Conservation (phyloP, 768 basidiomycete species). For the Boletus rubroflammeus region DNA sequence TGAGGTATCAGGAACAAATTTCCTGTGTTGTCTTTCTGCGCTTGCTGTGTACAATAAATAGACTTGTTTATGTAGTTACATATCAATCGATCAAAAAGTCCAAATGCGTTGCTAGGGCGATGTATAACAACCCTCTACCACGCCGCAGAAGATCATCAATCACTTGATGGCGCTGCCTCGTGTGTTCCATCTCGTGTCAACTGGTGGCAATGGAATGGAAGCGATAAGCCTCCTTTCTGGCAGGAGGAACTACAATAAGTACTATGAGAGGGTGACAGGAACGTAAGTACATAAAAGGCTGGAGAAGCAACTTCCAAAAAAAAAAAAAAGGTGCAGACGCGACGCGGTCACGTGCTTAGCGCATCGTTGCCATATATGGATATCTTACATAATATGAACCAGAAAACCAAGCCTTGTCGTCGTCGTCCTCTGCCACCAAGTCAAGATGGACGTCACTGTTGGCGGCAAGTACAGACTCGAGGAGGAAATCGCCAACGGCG, state of each 20-base stretch:
- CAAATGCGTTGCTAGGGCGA: not conserved
- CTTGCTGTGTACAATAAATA: not conserved
- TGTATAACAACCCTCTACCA: not conserved
- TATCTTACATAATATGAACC: constrained; percentile 25
- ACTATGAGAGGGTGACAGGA: too few species aligned
- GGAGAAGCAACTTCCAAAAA: not conserved
- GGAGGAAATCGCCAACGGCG: constrained; percentile 77
- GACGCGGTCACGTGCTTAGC: constrained; percentile 30
- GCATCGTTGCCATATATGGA: constrained; percentile 1
- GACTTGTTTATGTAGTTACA: too few species aligned
- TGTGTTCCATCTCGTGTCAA: not conserved
- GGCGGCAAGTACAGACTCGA: constrained; percentile 77
- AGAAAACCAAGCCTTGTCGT: constrained; percentile 6
- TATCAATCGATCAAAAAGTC: not conserved
- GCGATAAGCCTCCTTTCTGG: not conserved
- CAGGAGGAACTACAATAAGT: too few species aligned
- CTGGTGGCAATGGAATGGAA: not conserved
- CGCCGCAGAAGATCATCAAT: too few species aligned
- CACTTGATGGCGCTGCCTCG: too few species aligned
- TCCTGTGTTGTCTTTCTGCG: not conserved
- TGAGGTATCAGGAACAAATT: not conserved
- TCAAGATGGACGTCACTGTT: constrained; percentile 43
- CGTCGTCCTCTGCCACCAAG: constrained; percentile 15
- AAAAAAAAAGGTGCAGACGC: constrained; percentile 11
- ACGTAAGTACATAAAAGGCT: too few species aligned